Base-by-base conservation (phyloP, 2,329 filamentous ascomycete genomes). In the Colletotrichum lindemuthianum region DNA sequence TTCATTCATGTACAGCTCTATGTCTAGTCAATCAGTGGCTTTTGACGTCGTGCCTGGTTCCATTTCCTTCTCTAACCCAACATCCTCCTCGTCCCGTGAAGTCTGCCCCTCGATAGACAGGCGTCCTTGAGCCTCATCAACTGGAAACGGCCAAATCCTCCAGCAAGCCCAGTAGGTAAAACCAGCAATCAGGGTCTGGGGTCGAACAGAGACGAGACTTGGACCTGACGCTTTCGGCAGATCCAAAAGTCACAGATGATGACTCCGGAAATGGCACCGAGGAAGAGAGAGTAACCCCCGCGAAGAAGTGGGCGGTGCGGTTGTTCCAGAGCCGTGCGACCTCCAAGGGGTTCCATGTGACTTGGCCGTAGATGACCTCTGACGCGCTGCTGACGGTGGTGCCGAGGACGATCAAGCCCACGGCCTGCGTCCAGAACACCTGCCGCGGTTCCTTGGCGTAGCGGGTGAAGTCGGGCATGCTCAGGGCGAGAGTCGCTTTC, bases 311-410 rank as follows among this genome's bases (percentile, higher is more conserved):
- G 8, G 72, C 74, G 6, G 73, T 72, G 8, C 74, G 69, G 60
- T 39, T 70, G 2, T 65, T 47, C 72, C 74, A 77, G 8, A 69
- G 54, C 15, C 52, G 60, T 2, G 72, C 69, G 16, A 77, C 68
- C 39, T 70, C 69, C 8, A 75, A 37, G 2, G 74, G 74, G 61
- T 71, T 70, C 74, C 74, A 76, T 9, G 70, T 65, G 5, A 64
- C 59, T 51, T 65, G 47, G 12, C 69, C 71, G 45, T 73, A 74
- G 24, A 73, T 45, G 4, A 67, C 66, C 15, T 68, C 63, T 9
- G 64, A 57, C 1, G 80, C 79, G 68, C 82, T 83, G 50, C 76
- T 72, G 2, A 74, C 68, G 6, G 77, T 73, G n/a, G 84, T 83
- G 47, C 82, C 73, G 33, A 68, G 60, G 4, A 69, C 40, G 2